Evolutionary conservation across 495 filamentous ascomycete genomes (phyloP), one percentile per base, ranked within the genome.

Genomic region (Xylaria palmicola): DNA sequence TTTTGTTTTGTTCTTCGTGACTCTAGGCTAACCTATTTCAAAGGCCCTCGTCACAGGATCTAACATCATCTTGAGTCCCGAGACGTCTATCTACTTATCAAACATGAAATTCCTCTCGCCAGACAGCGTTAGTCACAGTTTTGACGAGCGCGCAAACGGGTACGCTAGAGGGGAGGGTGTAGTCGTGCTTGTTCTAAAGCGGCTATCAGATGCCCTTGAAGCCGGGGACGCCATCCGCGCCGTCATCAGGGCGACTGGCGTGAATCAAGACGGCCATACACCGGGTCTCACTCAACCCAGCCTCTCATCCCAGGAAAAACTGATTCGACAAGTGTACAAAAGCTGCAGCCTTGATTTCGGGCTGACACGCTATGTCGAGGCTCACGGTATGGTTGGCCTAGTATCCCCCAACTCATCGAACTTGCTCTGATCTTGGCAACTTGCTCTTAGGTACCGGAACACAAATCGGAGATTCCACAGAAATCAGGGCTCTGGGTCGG

Each of bases 81-180:
- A 41, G n/a, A 41, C 15, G 15, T 41, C 39, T 20, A 32, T 65
- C 4, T n/a, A 44, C 12, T 27, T 64, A 41, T 19, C 41, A 19
- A 20, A 3, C 13, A 19, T 44, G 17, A 20, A 20, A n/a, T 72
- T 73, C 53, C 51, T 77, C 10, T 66, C 65, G 15, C 66, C 71
- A 0, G 65, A 65, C 19, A 69, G 72, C 3, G 65, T 48, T 0
- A 87, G 78, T 44, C 68, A 79, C 30, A 79, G 78, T 4, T 90
- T 85, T 62, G 82, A 85, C 62, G 69, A 72, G 0, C 45, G 58
- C 0, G 86, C 85, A 0, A 72, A 85, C 66, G 86, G 86, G 0
- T 89, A 84, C 68, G 81, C 67, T 0, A 70, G 85, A 5, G 87
- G 75, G 0, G 87, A 90, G 53, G 86, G 77, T 1, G 52, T 85